Conservation (phyloP, 2,329 filamentous ascomycete genomes). For the Aspergillus phoenicis region DNA sequence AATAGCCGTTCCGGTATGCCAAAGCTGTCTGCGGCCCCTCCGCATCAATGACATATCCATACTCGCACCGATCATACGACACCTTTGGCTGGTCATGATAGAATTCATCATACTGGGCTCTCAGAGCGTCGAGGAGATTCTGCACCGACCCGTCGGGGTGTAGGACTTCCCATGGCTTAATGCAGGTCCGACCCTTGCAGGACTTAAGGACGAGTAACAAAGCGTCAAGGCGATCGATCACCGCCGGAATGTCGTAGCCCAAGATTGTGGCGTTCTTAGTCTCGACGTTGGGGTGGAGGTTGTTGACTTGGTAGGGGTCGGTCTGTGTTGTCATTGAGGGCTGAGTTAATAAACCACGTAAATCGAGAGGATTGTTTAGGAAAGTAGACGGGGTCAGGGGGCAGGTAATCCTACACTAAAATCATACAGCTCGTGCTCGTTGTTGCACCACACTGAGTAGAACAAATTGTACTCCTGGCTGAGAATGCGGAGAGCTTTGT, state of each 20-base stretch:
- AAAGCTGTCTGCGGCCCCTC: too few relatives aligned
- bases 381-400: neutral
- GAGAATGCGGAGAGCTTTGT: constrained; percentile 28
- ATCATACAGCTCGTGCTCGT: constrained; percentile 40
- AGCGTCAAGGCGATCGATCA: neutral
- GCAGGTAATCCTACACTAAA: constrained; percentile 11
- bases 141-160: too few relatives aligned
- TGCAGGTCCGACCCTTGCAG: too few relatives aligned
- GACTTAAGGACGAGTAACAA: constrained; percentile 7
- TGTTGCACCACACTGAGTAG: constrained; percentile 40
- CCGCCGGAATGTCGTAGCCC: neutral
- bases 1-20: too few relatives aligned
- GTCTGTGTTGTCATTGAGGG: neutral
- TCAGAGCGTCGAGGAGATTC: too few relatives aligned
- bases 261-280: neutral
- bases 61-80: too few relatives aligned
- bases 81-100: too few relatives aligned
- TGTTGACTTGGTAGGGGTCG: constrained; percentile 2
- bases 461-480: constrained; percentile 34
- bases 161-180: too few relatives aligned
- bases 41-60: too few relatives aligned
- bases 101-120: too few relatives aligned
- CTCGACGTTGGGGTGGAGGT: neutral
- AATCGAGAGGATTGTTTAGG: neutral
- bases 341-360: neutral